Percentiles rank a stretch among this genome's conserved stretches.
Conservation (phyloP, 2,329 filamentous ascomycete genomes). For the Microsporum audouinii region DNA sequence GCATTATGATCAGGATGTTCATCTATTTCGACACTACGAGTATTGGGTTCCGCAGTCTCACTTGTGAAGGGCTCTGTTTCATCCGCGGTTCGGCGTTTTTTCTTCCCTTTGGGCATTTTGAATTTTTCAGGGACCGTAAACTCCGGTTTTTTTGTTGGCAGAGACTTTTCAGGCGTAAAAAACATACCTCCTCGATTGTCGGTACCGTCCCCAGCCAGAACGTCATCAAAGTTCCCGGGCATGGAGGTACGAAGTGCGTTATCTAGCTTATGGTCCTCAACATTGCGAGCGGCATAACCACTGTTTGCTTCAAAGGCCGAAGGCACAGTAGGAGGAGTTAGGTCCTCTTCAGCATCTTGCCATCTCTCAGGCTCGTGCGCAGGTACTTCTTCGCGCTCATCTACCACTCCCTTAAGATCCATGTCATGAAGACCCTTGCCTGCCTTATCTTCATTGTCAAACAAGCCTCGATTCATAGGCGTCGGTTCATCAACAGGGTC, state of each 20-base stretch:
- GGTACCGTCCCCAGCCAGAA: neutral
- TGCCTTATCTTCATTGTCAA: constrained; percentile 9
- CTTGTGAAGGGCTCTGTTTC: neutral
- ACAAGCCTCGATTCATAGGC: constrained; percentile 5
- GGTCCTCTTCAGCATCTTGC: neutral
- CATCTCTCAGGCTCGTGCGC: neutral
- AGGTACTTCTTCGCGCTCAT: neutral
- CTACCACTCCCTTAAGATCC: neutral
- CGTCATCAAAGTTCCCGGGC: neutral
- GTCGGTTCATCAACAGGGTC: neutral
- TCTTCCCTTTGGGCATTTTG: neutral
- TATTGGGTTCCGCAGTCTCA: neutral
- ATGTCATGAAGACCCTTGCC: neutral
- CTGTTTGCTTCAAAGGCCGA: neutral
- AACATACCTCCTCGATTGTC: neutral
- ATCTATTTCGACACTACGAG: neutral
- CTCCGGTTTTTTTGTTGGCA: neutral
- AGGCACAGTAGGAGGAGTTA: neutral
- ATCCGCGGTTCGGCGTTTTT: constrained; percentile 8
- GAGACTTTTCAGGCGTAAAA: neutral
- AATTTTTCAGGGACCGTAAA: neutral
- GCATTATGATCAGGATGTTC: neutral
- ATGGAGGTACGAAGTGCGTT: neutral
- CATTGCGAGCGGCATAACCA: neutral
- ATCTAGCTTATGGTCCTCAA: neutral